Percentiles rank a stretch among this genome's conserved stretches.
Conservation (phyloP, 2,329 filamentous ascomycete species). For the Apiospora koreana region DNA sequence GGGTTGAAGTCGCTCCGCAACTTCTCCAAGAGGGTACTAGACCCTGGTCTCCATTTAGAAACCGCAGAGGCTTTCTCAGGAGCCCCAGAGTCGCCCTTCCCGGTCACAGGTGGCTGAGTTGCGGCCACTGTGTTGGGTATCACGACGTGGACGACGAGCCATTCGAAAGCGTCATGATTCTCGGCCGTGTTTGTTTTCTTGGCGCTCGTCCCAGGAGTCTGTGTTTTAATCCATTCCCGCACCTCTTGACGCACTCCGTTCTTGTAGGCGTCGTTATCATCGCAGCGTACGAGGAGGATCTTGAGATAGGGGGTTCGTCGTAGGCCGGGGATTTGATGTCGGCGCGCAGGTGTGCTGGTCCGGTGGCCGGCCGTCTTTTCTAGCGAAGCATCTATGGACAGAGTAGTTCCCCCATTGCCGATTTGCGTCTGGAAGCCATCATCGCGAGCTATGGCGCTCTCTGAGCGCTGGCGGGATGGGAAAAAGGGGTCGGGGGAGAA, state of each 20-base stretch:
- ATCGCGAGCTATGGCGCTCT: conserved; percentile 40
- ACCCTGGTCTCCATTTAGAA: conserved; percentile 77
- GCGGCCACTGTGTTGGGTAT: conserved; percentile 82
- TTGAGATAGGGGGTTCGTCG: conserved; percentile 94
- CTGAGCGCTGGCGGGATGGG: conserved; percentile 32
- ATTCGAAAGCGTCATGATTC: conserved; percentile 95
- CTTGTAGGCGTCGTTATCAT: conserved; percentile 96
- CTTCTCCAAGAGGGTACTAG: conserved; percentile 85
- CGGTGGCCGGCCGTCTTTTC: conserved; percentile 33
- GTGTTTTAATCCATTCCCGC: conserved; percentile 85
- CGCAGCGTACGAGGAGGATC: conserved; percentile 84
- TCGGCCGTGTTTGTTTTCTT: conserved; percentile 71
- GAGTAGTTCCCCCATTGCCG: conserved; percentile 24
- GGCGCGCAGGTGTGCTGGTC: conserved; percentile 53
- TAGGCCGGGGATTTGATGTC: conserved; percentile 94
- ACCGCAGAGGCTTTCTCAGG: conserved; percentile 60
- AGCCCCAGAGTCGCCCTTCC: conserved; percentile 52
- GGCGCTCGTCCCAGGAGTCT: conserved; percentile 62
- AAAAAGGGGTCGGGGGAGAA: conserved; percentile 37
- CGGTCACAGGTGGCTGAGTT: conserved; percentile 69
- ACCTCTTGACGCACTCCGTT: conserved; percentile 73
- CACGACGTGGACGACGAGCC: conserved; percentile 91
- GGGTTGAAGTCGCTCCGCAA: conserved; percentile 88
- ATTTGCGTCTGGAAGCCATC: conserved; percentile 64
- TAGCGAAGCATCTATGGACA: conserved; percentile 41